Base-by-base conservation (phyloP, 164 flowering plant genomes). In the Berberis vulgaris region DNA sequence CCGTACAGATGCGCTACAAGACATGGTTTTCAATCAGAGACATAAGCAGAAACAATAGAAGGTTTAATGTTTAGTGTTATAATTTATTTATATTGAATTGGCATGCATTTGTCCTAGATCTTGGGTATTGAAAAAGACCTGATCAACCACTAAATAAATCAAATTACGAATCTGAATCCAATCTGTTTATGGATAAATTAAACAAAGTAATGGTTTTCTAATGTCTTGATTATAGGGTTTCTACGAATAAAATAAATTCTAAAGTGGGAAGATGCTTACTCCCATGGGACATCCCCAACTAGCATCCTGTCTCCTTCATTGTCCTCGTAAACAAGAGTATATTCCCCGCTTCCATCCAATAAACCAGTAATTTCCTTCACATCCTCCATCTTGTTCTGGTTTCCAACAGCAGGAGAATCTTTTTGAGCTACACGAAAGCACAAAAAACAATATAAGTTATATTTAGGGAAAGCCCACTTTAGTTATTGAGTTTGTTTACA, bases 241-340 rank as follows among this genome's bases (percentile, higher is more conserved):
- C 26, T 26, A 26, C 26, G 53, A 45, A 45, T 61, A 47, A 61
- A 47, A 8, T 61, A 61, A 61, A 7, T 9, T 13, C 3, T 62
- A 72, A 70, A 60, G 60, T 59, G 62, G 47, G 65, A 80, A 77
- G 45, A 80, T 77, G 80, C 95, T 84, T 83, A 91, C 96, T 84
- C 75, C 96, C 97, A 91, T 56, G 97, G 97, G 69, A 87, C 96
- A 85, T 91, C 96, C 56, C 91, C 96, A 76, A 84, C 94, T 59
- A 91, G 88, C 86, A 91, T 83, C 76, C 86, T 82, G 85, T 91
- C 97, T 43, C 97, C 97, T 81, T 89, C 97, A 67, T 87, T 80
- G 70, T 91, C 95, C 71, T 91, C 96, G 66, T 89, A 89, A 47
- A 89, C 96, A 53, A 94, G 80, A 9, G 96, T 91, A 78, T 89